Evolutionary conservation across 192 early-diverging fungal genomes (phyloP).

Genomic region (Polychytrium aggregatum): DNA sequence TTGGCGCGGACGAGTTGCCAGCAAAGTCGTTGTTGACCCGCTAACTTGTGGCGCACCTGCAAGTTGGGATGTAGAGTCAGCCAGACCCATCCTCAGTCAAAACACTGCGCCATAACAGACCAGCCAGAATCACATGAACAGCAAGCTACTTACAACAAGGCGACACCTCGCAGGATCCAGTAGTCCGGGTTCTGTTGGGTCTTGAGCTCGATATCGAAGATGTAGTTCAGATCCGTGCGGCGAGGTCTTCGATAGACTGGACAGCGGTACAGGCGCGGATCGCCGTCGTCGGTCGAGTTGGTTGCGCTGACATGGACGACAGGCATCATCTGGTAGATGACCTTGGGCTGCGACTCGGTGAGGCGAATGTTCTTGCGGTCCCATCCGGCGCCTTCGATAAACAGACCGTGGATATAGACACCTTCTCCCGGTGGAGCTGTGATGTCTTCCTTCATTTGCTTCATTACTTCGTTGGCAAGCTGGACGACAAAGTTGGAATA

Average conservation of each 20-base stretch:
- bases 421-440: constrained; percentile 46
- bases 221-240: constrained; percentile 51
- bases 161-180: constrained; percentile 52
- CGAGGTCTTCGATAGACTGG: constrained; percentile 50
- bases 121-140: too few relatives aligned
- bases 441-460: constrained; percentile 63
- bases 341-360: constrained; percentile 50
- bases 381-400: constrained; percentile 58
- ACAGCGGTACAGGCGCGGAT: constrained; percentile 47
- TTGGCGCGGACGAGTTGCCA: too few relatives aligned
- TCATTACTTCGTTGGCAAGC: constrained; percentile 55
- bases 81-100: too few relatives aligned
- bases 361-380: constrained; percentile 53
- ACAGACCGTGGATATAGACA: constrained; percentile 55
- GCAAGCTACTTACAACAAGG: too few relatives aligned
- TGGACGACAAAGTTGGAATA: constrained; percentile 10
- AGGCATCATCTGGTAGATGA: constrained; percentile 51
- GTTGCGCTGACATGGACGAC: constrained; percentile 45
- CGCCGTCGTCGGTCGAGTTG: constrained; percentile 45
- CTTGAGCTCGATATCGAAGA: constrained; percentile 55
- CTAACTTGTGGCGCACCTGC: too few relatives aligned
- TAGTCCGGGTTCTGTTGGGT: constrained; percentile 47
- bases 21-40: too few relatives aligned
- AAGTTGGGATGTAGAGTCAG: too few relatives aligned
- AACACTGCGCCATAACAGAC: too few relatives aligned